Percentiles rank a stretch among this genome's conserved stretches.
Conservation (phyloP, 75 land plant genomes). For the Selaginella tamariscina region DNA sequence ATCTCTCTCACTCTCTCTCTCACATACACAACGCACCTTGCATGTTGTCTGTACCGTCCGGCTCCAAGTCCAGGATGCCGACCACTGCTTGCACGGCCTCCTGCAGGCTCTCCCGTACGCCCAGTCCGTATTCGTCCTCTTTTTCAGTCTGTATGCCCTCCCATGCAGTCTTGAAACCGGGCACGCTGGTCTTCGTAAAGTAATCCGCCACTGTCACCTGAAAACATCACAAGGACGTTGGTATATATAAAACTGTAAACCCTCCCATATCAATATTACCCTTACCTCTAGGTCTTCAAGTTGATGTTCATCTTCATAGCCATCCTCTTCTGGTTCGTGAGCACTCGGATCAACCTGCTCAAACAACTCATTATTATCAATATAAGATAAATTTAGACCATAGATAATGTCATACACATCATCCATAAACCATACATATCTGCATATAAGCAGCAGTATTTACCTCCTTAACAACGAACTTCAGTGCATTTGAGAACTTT, state of each 20-base stretch:
- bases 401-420: too few relatives aligned
- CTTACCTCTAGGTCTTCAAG: constrained; percentile 77
- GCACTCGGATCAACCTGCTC: constrained; percentile 72
- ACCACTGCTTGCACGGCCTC: constrained; percentile 84
- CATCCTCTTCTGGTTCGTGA: constrained; percentile 85
- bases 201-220: constrained; percentile 74
- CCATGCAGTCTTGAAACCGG: constrained; percentile 92
- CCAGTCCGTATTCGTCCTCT: constrained; percentile 97
- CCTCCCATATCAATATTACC: too few relatives aligned
- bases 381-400: neutral
- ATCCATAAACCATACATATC: too few relatives aligned
- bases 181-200: constrained; percentile 59
- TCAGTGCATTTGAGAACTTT: constrained; percentile 66
- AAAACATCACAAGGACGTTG: too few relatives aligned
- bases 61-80: constrained; percentile 81
- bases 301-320: constrained; percentile 92
- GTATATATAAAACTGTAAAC: too few relatives aligned
- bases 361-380: too few relatives aligned
- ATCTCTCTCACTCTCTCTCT: constrained; percentile 92
- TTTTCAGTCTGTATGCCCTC: constrained; percentile 54
- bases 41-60: too few relatives aligned
- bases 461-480: constrained; percentile 84
- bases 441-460: neutral
- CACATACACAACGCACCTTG: too few relatives aligned
- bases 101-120: constrained; percentile 61